Base-by-base conservation (phyloP, 192 early-diverging fungal genomes). In the Coemansia sp. region DNA sequence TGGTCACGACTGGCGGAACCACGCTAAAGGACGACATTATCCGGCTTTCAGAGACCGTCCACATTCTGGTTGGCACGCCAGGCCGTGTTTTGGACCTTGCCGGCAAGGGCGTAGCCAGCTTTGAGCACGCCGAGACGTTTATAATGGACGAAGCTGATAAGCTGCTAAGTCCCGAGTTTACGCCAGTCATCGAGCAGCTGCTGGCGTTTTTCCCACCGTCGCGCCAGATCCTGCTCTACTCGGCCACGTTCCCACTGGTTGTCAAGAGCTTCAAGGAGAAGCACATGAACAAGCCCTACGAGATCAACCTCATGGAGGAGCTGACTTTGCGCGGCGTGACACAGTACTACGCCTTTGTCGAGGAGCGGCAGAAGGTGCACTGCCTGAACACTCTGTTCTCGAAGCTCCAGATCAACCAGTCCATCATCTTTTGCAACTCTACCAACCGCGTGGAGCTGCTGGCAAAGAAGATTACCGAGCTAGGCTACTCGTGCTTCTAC, bases 141-240 rank as follows among this genome's bases (percentile, higher is more conserved):
- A 92, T 99, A 50, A 98, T 99, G 97, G 97, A 99, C 74, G 97
- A 99, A 72, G 97, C 97, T 0, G 97, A 99, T 81, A 99, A 99
- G 83, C 88, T 99, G 34, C 86, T 99, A 31, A 95, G 94, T 42
- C 95, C 97, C 35, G 97, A 99, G 85, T 99, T 99, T 77, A 93
- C 95, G 33, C 95, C 95, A 11, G 94, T 99, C 65, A 95, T 99
- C 65, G 97, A 99, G 73, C 94, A 98, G 75, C 83, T 99, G 67
- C 88, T 99, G 62, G 84, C 88, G 21, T 96, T 91, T 79, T 95
- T 94, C 79, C 89, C 91, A 36, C 85, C 88, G 26, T 83, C 89
- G 61, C 91, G 95, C 52, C 97, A 99, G 78, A 97, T 99, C 66
- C 88, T 98, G 85, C 85, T 99, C 45, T 99, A 91, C 78, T 92